Evolutionary conservation across 2,329 filamentous ascomycete species (phyloP), one percentile per base, ranked within the genome.

Genomic region (Ceratocystis colombiana): DNA sequence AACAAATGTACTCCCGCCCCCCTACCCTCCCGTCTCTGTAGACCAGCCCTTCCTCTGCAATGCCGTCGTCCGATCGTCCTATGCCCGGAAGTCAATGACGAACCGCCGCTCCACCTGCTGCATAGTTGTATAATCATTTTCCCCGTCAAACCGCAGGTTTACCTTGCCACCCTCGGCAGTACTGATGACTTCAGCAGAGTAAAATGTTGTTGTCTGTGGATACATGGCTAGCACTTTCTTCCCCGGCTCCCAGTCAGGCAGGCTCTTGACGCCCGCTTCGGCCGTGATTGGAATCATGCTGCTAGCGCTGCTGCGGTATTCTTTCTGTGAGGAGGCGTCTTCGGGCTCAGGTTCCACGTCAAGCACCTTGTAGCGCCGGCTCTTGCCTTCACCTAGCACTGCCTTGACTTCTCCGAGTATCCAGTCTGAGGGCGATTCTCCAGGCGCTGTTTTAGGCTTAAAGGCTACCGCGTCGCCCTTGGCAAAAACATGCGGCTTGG

Each of bases 201-300:
- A 94, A 71, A 94, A 93, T 0, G 88, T 92, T 0, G 89, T 92
- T 0, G 89, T 93, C 71, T 90, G 86, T 0, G 89, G 89, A 72
- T 94, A 94, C 67, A 90, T 78, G 0, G 89, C 89, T 67, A 93
- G 78, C 7, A 93, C 89, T 59, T 85, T 83, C 73, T 87, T 89
- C 57, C 88, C 87, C 48, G 82, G 76, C 45, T 88, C 83, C 67
- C 88, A 82, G 50, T 88, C 79, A 3, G 80, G 76, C 17, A 87
- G 77, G 1, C 75, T 84, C 69, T 75, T 77, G 70, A 73, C 78
- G 73, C 70, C 78, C 72, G 69, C 75, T 69, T 77, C 76, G 0
- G 82, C 79, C 1, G 89, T 87, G 66, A 94, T 91, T 1, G 86
- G 83, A 59, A 92, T 91, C 79, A 94, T 86, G 72, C 83, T 88